phyloP scores from a whole-genome alignment of 257 asterid genomes.

The Solanum neorickii region DNA sequence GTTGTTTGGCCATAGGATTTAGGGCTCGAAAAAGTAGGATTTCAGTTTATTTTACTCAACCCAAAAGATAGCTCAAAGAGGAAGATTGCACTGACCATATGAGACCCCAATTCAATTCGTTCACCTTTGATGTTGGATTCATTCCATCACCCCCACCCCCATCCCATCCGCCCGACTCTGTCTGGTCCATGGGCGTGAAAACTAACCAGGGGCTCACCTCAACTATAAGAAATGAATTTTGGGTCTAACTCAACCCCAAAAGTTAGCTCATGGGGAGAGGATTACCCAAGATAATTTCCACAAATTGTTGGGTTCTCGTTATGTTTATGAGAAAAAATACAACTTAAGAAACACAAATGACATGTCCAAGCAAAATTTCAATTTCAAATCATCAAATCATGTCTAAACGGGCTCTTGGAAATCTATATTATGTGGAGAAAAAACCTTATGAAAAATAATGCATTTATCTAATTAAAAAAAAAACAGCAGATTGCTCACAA shows the following conservation, averaged over 20 bases:
- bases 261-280: not conserved
- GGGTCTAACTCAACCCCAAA: not conserved
- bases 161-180: not conserved
- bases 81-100: not conserved
- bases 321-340: not conserved
- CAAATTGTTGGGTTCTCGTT: not conserved
- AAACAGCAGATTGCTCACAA: not conserved
- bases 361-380: not conserved
- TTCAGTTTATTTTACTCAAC: not conserved
- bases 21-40: not conserved
- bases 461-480: not conserved
- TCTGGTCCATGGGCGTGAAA: not conserved
- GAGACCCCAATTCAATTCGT: not conserved
- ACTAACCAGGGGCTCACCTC: not conserved
- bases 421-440: not conserved
- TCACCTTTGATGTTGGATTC: not conserved
- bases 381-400: not conserved
- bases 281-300: not conserved
- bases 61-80: not conserved
- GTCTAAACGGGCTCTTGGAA: not conserved
- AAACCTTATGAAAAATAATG: not conserved
- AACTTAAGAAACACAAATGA: not conserved
- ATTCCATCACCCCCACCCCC: not conserved
- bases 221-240: not conserved
- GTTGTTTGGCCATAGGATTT: not conserved